Conservation (phyloP, 2,329 filamentous ascomycete species). For the Corynespora cassiicola region DNA sequence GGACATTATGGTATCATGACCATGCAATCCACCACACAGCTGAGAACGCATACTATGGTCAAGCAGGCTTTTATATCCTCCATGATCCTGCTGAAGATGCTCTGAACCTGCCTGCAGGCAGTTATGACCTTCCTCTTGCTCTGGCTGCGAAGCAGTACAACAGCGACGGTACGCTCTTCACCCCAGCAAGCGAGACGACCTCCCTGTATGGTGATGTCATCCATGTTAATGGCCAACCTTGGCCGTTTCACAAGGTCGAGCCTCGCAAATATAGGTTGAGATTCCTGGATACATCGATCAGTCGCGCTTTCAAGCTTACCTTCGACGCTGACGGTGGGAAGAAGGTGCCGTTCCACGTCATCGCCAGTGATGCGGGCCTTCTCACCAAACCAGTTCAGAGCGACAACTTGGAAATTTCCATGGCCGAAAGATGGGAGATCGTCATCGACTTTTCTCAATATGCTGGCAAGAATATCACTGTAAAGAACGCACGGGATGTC, state of each 20-base stretch:
- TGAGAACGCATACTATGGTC: conserved; percentile 65
- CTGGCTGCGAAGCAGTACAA: conserved; percentile 63
- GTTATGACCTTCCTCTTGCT: conserved; percentile 63
- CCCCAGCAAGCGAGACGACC: conserved; percentile 54
- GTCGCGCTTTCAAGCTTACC: conserved; percentile 57
- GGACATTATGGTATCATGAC: conserved; percentile 63
- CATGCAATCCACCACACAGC: conserved; percentile 56
- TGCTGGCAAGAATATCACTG: conserved; percentile 58
- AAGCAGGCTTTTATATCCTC: conserved; percentile 65
- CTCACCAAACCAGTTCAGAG: conserved; percentile 51
- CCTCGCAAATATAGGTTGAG: conserved; percentile 67
- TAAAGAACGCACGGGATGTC: conserved; percentile 54
- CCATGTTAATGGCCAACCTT: conserved; percentile 66
- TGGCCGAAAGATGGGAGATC: conserved; percentile 66
- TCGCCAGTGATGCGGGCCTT: conserved; percentile 59
- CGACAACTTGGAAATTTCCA: conserved; percentile 56
- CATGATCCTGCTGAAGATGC: conserved; percentile 58
- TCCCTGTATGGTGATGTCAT: conserved; percentile 65
- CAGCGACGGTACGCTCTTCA: conserved; percentile 57
- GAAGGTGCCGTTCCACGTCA: conserved; percentile 59
- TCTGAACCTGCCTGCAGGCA: conserved; percentile 58
- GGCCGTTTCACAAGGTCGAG: conserved; percentile 65
- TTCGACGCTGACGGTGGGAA: conserved; percentile 48
- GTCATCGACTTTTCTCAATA: conserved; percentile 63
- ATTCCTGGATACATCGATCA: conserved; percentile 54